These are phyloP conservation scores for Penicillium palitans DNA, from an alignment of 2,329 filamentous ascomycete genomes.

Conservation along the genomic window DNA sequence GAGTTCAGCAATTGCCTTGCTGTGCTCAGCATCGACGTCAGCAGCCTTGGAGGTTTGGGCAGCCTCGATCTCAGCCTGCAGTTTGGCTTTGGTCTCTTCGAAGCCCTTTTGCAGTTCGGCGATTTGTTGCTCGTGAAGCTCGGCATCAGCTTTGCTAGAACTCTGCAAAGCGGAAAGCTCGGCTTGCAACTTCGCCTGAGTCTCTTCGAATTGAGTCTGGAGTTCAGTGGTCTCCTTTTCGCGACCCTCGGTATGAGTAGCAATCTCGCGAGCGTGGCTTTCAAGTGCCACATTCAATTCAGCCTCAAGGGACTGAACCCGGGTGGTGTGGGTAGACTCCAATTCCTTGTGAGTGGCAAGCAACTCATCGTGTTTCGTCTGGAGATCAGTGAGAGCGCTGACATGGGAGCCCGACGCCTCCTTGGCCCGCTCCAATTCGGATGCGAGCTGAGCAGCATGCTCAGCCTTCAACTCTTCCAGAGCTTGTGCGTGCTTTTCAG, in stretches of 20 bases:
- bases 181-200: conserved; percentile 29
- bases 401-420: conserved; percentile 36
- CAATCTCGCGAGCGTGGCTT: conserved; percentile 31
- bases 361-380: conserved; percentile 38
- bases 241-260: conserved; percentile 30
- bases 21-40: conserved; percentile 28
- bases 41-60: conserved; percentile 9
- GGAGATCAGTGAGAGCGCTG: conserved; percentile 33
- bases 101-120: conserved; percentile 39
- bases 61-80: conserved; percentile 22
- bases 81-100: conserved; percentile 28
- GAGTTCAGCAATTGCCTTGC: conserved; percentile 33
- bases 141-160: conserved; percentile 31
- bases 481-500: conserved; percentile 37
- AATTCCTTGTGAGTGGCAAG: conserved; percentile 30
- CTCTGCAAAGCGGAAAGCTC: conserved; percentile 34
- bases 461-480: conserved; percentile 37
- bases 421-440: conserved; percentile 35
- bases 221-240: conserved; percentile 34
- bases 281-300: conserved; percentile 30
- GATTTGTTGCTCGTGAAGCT: conserved; percentile 31
- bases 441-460: conserved; percentile 30
- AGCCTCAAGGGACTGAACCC: conserved; percentile 31
- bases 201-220: conserved; percentile 35
- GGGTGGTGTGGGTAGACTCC: conserved; percentile 34